A percentile compares a stretch with the other conserved stretches of the same genome.
Conservation (phyloP, 169 alveolate genomes). For the Plasmodium knowlesi region DNA sequence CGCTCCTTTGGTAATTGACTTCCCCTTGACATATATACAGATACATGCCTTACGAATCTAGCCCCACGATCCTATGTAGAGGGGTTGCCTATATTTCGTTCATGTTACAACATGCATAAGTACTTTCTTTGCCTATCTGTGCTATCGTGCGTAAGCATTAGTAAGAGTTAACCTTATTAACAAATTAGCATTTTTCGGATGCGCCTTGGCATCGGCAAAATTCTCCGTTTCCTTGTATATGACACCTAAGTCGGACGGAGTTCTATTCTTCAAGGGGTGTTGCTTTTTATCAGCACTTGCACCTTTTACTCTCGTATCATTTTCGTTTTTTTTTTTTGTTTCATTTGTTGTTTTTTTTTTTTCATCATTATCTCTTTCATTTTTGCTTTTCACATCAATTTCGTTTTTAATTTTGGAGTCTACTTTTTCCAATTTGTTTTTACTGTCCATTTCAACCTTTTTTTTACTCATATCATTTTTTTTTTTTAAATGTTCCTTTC, state of each 20-base stretch:
- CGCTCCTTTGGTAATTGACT: not conserved
- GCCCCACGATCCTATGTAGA: not conserved
- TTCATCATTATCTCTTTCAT: slow-evolving; percentile 53
- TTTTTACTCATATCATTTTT: slow-evolving; percentile 47
- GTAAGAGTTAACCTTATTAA: slow-evolving; percentile 40
- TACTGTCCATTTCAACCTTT: slow-evolving; percentile 22
- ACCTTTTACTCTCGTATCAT: not conserved
- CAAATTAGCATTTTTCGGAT: not conserved
- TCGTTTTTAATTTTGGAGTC: slow-evolving; percentile 10
- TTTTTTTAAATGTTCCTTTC: slow-evolving; percentile 31
- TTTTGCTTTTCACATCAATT: slow-evolving; percentile 9
- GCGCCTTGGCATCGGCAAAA: not conserved
- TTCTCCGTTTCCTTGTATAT: slow-evolving; percentile 4
- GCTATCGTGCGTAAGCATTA: not conserved
- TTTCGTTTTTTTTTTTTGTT: slow-evolving; percentile 21
- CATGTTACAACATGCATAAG: not conserved
- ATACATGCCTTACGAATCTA: not conserved
- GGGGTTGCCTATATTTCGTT: not conserved
- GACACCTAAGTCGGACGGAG: not conserved
- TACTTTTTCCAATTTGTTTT: slow-evolving; percentile 24
- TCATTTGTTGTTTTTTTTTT: slow-evolving; percentile 30
- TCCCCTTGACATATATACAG: not conserved
- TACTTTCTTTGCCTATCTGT: not conserved
- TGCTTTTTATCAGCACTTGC: slow-evolving; percentile 34
- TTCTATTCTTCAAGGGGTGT: slow-evolving; percentile 32